Base-by-base conservation (phyloP, 805 yeast species). In the Candida arabinofermentans region DNA sequence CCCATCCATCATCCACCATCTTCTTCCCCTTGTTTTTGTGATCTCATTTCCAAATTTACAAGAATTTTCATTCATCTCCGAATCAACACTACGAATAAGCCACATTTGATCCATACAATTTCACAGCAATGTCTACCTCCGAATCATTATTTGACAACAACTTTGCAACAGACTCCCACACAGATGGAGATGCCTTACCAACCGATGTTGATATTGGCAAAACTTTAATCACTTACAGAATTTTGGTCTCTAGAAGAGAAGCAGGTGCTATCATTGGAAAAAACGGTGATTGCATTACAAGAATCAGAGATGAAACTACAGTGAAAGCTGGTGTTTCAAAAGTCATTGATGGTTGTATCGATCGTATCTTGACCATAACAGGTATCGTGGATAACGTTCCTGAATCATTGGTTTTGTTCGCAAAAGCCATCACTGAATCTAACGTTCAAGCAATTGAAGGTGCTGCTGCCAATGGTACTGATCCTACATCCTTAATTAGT, bases 261-360 rank as follows among this genome's bases (percentile, higher is more conserved):
- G 90, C 95, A 10, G 96, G 96, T 14, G 85, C 88, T 47, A 78
- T 89, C 47, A 89, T 89, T 53, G 96, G 96, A 40, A 84, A 84
- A 50, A 83, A 78, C 49, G 96, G 96, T 35, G 70, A 74, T 37
- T 83, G 83, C 41, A 88, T 89, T 46, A 84, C 89, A 41, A 72
- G 75, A 27, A 77, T 89, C 36, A 73, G 96, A 50, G 87, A 78
- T 37, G 75, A 75, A 44, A 85, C 91, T 24, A 74, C 75, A 42
- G 88, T 89, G 44, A 86, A 83, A 58, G 95, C 95, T 4, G 96
- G 95, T 14, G 87, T 89, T 35, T 83, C 95, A 12, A 83, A 83
- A 54, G 81, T 85, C 30, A 78, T 81, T 27, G 82, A 81, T 12
- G 93, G 95, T 17, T 82, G 88, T 43, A 81, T 83, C 26, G 96